phyloP scores from a whole-genome alignment of 208 protist genomes.

The Novymonas esmeraldas region DNA sequence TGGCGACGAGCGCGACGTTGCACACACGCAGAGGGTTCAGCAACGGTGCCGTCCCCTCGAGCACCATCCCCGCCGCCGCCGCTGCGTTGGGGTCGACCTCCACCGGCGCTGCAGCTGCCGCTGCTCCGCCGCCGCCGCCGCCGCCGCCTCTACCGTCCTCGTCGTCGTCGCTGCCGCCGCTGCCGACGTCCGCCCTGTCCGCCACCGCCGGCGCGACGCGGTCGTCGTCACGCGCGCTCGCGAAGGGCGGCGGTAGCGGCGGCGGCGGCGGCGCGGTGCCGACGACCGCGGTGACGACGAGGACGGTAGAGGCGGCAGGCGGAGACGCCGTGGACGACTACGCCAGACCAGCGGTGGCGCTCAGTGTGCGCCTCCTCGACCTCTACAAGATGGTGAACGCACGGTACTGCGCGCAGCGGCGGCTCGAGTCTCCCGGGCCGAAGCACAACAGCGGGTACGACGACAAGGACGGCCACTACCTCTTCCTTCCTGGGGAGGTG shows the following conservation, averaged over 20 bases:
- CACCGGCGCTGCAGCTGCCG: background rate
- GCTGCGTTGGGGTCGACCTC: background rate
- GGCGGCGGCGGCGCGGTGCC: no score
- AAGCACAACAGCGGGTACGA: constrained; percentile 91
- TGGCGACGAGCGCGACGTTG: background rate
- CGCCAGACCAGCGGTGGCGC: constrained; percentile 39
- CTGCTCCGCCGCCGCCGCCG: background rate
- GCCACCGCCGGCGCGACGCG: background rate
- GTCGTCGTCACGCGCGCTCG: background rate
- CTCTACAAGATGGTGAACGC: constrained; percentile 83
- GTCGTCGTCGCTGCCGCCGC: background rate
- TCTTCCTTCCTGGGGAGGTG: constrained; percentile 81
- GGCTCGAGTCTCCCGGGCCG: constrained; percentile 57
- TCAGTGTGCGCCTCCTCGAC: constrained; percentile 59
- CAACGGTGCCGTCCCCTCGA: background rate
- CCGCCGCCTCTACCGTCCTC: background rate
- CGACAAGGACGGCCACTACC: constrained; percentile 90
- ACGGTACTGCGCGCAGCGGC: constrained; percentile 62
- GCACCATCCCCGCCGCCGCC: background rate
- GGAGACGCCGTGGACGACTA: constrained; percentile 7
- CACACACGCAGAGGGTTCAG: background rate
- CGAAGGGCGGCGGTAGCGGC: background rate
- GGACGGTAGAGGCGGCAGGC: background rate
- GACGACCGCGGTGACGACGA: no score
- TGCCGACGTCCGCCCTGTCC: background rate